Evolutionary conservation across 768 basidiomycete species (phyloP).

Genomic region (Kwoniella dendrophila): DNA sequence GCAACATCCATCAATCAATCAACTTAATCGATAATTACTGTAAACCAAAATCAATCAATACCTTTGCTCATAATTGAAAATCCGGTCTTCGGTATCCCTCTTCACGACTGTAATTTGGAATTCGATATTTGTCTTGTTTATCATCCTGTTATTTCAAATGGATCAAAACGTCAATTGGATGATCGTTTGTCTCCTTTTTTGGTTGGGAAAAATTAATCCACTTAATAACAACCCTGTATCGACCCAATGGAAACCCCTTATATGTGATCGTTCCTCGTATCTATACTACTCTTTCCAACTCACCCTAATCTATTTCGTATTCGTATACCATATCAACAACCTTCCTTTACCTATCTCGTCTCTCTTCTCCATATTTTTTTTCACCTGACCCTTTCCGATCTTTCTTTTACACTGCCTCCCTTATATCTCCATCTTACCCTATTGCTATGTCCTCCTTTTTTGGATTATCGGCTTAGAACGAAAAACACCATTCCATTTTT

Average conservation of each 20-base stretch:
- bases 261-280: conserved; percentile 14
- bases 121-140: too few species aligned
- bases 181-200: too few species aligned
- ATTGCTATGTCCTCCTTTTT: conserved; percentile 13
- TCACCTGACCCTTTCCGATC: neutral
- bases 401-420: conserved; percentile 1
- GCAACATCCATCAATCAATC: neutral
- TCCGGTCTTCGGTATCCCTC: neutral
- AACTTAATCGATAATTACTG: neutral
- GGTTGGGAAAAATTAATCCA: too few species aligned
- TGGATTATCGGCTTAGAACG: conserved; percentile 6
- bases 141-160: neutral
- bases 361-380: neutral
- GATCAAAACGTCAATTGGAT: too few species aligned
- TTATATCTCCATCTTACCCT: neutral
- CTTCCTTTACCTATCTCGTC: too few species aligned
- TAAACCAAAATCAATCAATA: neutral
- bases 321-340: too few species aligned
- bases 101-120: too few species aligned
- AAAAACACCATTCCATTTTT: neutral
- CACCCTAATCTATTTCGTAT: neutral
- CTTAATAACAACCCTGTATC: neutral
- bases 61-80: neutral
- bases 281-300: too few species aligned
- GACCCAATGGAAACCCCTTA: too few species aligned